These are phyloP conservation scores for Aureobasidium sp. DNA, from an alignment of 2,329 filamentous ascomycete species.

Conservation along the genomic window DNA sequence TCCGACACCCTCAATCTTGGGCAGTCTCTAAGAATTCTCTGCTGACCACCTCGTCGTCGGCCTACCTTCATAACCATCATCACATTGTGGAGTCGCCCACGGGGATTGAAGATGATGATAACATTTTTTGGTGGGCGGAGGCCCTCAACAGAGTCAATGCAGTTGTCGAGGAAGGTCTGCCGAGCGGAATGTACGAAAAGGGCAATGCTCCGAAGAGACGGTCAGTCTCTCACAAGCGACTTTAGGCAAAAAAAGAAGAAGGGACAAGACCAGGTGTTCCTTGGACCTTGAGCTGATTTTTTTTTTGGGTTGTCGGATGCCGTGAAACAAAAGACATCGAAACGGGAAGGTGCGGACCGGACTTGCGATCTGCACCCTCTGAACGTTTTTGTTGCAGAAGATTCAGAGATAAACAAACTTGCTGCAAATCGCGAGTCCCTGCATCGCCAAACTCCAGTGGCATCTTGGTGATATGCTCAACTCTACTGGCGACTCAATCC, in stretches of 20 bases:
- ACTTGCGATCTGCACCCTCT: neutral
- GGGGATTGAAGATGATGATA: neutral
- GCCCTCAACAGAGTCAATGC: constrained; percentile 1
- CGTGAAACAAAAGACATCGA: neutral
- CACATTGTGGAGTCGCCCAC: neutral
- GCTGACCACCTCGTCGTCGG: neutral
- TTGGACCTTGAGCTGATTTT: neutral
- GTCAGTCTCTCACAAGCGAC: neutral
- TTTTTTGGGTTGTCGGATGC: neutral
- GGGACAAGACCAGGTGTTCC: neutral
- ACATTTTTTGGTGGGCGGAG: constrained; percentile 1
- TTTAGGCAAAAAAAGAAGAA: neutral
- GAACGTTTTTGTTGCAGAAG: neutral
- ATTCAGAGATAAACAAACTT: neutral
- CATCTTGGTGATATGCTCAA: neutral
- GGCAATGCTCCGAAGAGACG: neutral
- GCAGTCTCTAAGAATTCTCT: neutral
- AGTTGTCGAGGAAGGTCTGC: neutral
- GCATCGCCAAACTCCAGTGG: neutral
- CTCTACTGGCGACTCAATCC: neutral
- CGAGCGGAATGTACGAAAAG: neutral
- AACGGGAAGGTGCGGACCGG: neutral
- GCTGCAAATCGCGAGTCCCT: neutral
- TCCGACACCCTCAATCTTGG: neutral
- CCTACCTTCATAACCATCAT: neutral